These are phyloP conservation scores for Aspergillus ibericus DNA, from an alignment of 2,329 filamentous ascomycete species.

Conservation along the genomic window DNA sequence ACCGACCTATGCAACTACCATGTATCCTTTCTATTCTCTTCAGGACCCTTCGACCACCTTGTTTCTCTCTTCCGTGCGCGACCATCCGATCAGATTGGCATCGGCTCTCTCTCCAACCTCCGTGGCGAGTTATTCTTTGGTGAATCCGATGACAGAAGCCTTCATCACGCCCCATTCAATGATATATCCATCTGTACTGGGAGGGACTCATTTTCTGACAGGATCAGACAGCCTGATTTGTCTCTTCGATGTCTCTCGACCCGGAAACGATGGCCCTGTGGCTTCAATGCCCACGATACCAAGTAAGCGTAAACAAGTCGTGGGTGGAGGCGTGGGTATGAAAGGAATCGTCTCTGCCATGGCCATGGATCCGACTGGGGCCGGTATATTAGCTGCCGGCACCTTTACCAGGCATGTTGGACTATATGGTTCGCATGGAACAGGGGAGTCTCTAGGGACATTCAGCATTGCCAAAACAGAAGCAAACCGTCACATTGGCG, in stretches of 20 bases:
- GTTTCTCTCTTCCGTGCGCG: constrained; percentile 53
- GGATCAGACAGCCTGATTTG: constrained; percentile 56
- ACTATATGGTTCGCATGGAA: constrained; percentile 54
- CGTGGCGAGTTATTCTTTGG: constrained; percentile 56
- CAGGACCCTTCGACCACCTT: constrained; percentile 51
- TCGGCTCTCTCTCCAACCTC: constrained; percentile 54
- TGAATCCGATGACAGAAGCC: constrained; percentile 57
- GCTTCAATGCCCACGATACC: constrained; percentile 50
- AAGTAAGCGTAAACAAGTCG: constrained; percentile 47
- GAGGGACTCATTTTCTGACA: constrained; percentile 56
- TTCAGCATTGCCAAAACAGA: constrained; percentile 49
- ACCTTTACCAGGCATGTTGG: constrained; percentile 58
- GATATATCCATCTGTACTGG: constrained; percentile 47
- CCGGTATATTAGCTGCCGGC: constrained; percentile 57
- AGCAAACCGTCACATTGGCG: constrained; percentile 43
- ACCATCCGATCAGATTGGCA: constrained; percentile 57
- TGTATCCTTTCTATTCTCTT: constrained; percentile 57
- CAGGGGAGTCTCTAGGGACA: constrained; percentile 51
- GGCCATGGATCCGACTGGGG: constrained; percentile 42
- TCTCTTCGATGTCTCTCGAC: constrained; percentile 55
- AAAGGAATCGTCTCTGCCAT: constrained; percentile 58
- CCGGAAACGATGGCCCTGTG: constrained; percentile 48
- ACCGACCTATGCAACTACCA: constrained; percentile 54
- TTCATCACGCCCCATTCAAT: constrained; percentile 58
- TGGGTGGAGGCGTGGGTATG: constrained; percentile 52